Base-by-base conservation (phyloP, 176 grass and related monocot genomes). In the Microstegium vimineum region DNA sequence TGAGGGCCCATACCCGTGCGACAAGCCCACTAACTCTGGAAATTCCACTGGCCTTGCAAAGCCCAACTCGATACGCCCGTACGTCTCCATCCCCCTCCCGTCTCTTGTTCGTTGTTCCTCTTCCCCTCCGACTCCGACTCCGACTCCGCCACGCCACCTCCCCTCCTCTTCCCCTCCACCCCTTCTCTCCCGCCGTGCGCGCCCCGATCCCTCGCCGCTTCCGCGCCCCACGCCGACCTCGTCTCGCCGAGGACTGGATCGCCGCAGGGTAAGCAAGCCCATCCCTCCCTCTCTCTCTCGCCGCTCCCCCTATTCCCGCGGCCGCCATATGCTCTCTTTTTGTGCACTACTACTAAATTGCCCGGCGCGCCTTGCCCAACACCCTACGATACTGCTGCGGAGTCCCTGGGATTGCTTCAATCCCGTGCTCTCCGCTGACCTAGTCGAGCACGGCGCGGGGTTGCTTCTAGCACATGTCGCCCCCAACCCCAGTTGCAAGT, bases 11-110 rank as follows among this genome's bases (percentile, higher is more conserved):
- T 22, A 1, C n/a, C 66, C 32, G 2, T 57, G 38, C 1, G 14
- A 14, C 34, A 71, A 20, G 74, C 66, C 78, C 45, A 56, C 77
- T 32, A 23, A 8, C 10, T 6, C 9, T 10, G 22, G 54, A 57
- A n/a, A n/a, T n/a, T n/a, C n/a, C n/a, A n/a, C n/a, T n/a, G 54
- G 23, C 1, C 59, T 28, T 14, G 60, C 13, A 4, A 27, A 79
- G 43, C 31, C 77, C 77, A 36, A 45, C 34, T n/a, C 12, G 27
- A 26, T 75, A 22, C 37, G 60, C 46, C 61, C 61, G 37, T 78
- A 43, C 81, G 43, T 83, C 80, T 56, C 81, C 81, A 66, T 79
- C 86, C 5, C 67, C 38, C 3, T 27, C 12, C 25, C 14, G 35
- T 68, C 15, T 32, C 26, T 7, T 10, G 8, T 9, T 2, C 10